Evolutionary conservation across 768 basidiomycete genomes (phyloP), one percentile per base, ranked within the genome.

Genomic region (Amanita pallidorosea): DNA sequence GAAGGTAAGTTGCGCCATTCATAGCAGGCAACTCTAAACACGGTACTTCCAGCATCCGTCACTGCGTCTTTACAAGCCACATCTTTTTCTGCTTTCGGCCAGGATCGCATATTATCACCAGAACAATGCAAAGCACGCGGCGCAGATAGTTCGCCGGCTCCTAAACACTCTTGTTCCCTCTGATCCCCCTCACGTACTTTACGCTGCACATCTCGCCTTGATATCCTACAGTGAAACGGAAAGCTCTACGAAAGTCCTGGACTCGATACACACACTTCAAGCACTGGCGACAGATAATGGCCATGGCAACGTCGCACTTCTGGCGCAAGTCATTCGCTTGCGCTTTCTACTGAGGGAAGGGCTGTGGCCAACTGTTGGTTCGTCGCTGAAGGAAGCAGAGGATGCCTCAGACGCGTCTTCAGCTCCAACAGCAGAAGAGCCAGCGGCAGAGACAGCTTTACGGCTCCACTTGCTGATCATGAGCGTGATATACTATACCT

Each of bases 381-480:
- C 70, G 33, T 73, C 79, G 4, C 64, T 86, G 37, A 53, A 62
- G 20, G 61, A 63, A 13, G 69, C 76, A 3, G 83, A 89, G 65
- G 61, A 63, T 7, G 65, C 70, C 5, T 18, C 48, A 34, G 6
- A 33, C 29, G n/a, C 33, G 46, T 3, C 31, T 57, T 2, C 45
- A 53, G 17, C 37, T 53, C 13, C 29, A 50, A 45, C 18, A 48
- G 47, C 43, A 2, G 29, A 52, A 22, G 53, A 50, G 44, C 56
- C 60, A 12, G 48, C 54, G 11, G 55, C 62, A 49, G 64, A 63
- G 25, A 65, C 64, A 42, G 64, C 63, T 5, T 63, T 72, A 23
- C 60, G 70, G 2, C 65, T 83, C 3, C 84, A 88, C 57, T 61
- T 77, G 7, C 77, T 89, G 20, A 72, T 86, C 45, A 64, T 86